Conservation (phyloP, 495 filamentous ascomycete species). For the Penicillium nucicola region DNA sequence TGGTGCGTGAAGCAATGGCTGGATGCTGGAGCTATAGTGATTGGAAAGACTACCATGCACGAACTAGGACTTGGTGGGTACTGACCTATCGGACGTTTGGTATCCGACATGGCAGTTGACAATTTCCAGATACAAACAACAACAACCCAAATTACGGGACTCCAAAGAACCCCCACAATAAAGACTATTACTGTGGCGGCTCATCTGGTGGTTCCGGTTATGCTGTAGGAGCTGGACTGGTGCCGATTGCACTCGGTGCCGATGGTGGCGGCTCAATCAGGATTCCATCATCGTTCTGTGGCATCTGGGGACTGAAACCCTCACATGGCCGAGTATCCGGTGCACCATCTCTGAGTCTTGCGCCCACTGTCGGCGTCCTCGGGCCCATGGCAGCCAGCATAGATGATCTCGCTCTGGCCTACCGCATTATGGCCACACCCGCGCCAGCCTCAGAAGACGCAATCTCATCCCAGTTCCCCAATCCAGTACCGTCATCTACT, state of each 20-base stretch:
- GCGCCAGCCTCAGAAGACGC: constrained; percentile 53
- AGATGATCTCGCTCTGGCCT: constrained; percentile 78
- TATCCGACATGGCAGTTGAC: not conserved
- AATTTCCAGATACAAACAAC: constrained; percentile 65
- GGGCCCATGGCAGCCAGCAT: constrained; percentile 79
- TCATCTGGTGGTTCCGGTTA: constrained; percentile 85
- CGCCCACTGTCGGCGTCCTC: constrained; percentile 60
- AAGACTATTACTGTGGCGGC: constrained; percentile 79
- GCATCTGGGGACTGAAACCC: constrained; percentile 84
- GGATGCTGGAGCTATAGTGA: constrained; percentile 74
- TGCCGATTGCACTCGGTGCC: constrained; percentile 79
- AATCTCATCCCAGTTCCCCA: constrained; percentile 45
- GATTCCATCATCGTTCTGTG: constrained; percentile 79
- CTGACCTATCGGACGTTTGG: not conserved
- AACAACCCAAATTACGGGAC: constrained; percentile 81
- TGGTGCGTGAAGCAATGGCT: constrained; percentile 77
- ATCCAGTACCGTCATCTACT: constrained; percentile 32
- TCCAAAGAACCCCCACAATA: constrained; percentile 79
- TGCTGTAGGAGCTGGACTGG: constrained; percentile 67
- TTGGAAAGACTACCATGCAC: constrained; percentile 91
- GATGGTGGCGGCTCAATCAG: constrained; percentile 88
- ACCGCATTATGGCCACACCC: constrained; percentile 70
- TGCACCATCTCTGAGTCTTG: constrained; percentile 57
- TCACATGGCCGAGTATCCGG: constrained; percentile 72
- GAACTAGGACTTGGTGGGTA: constrained; percentile 71